Evolutionary conservation across 306 rosid species (phyloP), one percentile per base, ranked within the genome.

Genomic region (Cucumis cinereus): DNA sequence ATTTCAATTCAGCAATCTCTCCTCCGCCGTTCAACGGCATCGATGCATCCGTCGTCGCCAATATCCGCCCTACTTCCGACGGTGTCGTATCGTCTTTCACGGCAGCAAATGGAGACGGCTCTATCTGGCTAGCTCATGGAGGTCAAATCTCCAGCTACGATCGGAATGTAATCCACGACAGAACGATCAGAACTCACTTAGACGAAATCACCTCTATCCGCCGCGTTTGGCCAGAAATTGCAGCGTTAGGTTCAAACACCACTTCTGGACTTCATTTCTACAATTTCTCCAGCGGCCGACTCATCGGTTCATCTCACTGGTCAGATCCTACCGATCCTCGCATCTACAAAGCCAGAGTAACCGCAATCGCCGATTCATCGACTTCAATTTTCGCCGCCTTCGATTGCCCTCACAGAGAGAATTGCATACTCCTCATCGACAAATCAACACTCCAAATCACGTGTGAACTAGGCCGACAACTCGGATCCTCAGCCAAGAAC

Each of bases 91-190:
- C 98, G n/a, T 82, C 94, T 12, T 87, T 90, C 73, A 71, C 89
- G 0, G 87, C 89, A 2, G 78, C 75, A 9, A 64, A 76, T 0
- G 87, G 52, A 1, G 90, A 88, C 67, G 96, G 97, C 58, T 88
- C 96, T 23, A 82, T 93, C 7, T 93, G 96, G 98, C 84, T 93
- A 4, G 96, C 97, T 8, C 97, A 93, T 35, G 91, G 96, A 2
- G 98, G 97, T 10, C 97, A 91, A 77, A 73, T 93, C 9, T 88
- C 98, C 0, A 77, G 84, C 83, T 93, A 88, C 85, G 98, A 91
- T 67, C 80, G 86, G 83, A 87, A 83, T 75, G 89, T 93, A 40
- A 17, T 79, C 57, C 94, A 90, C 60, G 20, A 85, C 52, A 83
- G 81, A 11, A 90, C 97, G 8, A 58, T 88, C 10, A 89, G 97